Evolutionary conservation across 1,139 yeast genomes (phyloP).

Genomic region (Lodderomyces pseudojiufengensis): DNA sequence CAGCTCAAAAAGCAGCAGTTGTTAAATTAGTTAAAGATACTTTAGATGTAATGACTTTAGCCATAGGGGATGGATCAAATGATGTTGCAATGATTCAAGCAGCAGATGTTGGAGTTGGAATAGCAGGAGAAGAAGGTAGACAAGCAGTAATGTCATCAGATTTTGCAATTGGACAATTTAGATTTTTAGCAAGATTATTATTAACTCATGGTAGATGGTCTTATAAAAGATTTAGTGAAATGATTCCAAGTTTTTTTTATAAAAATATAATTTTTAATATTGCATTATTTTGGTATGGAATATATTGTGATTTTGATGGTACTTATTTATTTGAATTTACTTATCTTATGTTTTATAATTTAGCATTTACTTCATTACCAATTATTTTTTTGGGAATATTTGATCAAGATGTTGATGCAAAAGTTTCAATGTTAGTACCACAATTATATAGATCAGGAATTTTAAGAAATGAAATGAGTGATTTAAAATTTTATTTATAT

Average conservation of each 20-base stretch:
- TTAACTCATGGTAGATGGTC: conserved; percentile 97
- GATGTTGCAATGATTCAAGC: conserved; percentile 99
- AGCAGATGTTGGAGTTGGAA: conserved; percentile 98
- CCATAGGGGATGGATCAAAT: conserved; percentile 98
- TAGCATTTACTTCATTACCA: conserved; percentile 94
- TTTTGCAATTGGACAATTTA: conserved; percentile 93
- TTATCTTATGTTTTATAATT: conserved; percentile 84
- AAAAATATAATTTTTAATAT: conserved; percentile 87
- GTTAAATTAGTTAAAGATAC: conserved; percentile 87
- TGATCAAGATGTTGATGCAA: conserved; percentile 89
- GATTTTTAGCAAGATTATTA: conserved; percentile 72
- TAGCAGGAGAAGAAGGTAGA: conserved; percentile 97
- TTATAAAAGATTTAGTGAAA: conserved; percentile 83
- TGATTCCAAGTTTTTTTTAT: conserved; percentile 91
- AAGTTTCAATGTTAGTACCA: conserved; percentile 82
- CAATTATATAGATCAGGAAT: conserved; percentile 86
- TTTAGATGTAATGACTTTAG: conserved; percentile 73
- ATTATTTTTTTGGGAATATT: conserved; percentile 85
- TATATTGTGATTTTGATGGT: conserved; percentile 83
- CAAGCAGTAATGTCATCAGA: conserved; percentile 98
- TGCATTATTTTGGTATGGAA: conserved; percentile 91
- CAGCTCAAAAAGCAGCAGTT: conserved; percentile 93
- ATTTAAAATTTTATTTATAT: conserved; percentile 75
- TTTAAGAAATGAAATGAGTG: conserved; percentile 75
- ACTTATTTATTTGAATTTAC: conserved; percentile 90